Conservation (phyloP, 176 grass and related monocot species). For the Canna indica region DNA sequence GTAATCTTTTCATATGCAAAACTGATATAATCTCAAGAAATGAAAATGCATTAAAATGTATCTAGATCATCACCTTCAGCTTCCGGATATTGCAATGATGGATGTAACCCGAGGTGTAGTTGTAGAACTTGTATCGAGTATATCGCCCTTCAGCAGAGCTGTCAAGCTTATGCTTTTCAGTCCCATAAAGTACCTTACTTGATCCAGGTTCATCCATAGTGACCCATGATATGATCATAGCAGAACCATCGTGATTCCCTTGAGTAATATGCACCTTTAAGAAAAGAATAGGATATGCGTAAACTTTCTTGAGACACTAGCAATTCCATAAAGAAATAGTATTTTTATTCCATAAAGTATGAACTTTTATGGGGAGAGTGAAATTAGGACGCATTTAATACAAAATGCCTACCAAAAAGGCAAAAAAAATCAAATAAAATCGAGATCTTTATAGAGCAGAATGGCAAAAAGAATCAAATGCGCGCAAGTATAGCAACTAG, state of each 20-base stretch:
- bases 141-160: slow-evolving; percentile 17
- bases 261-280: slow-evolving; percentile 66
- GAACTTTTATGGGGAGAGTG: background rate
- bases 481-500: too few relatives aligned
- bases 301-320: background rate
- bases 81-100: slow-evolving; percentile 42
- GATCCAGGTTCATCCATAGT: slow-evolving; percentile 42
- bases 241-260: slow-evolving; percentile 44
- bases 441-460: too few relatives aligned
- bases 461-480: too few relatives aligned
- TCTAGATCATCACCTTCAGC: slow-evolving; percentile 29
- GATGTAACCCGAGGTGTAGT: slow-evolving; percentile 84
- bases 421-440: too few relatives aligned
- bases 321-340: background rate
- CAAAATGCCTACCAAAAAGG: too few relatives aligned
- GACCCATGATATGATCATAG: slow-evolving; percentile 61
- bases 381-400: background rate
- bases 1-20: too few relatives aligned
- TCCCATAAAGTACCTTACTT: slow-evolving; percentile 43
- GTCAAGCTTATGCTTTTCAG: slow-evolving; percentile 22
- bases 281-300: background rate
- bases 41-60: background rate
- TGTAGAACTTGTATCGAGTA: slow-evolving; percentile 52
- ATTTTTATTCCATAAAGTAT: background rate
- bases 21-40: too few relatives aligned